phyloP scores from a whole-genome alignment of 1,284 basidiomycete species.

The Ceratobasidium papillatum region DNA sequence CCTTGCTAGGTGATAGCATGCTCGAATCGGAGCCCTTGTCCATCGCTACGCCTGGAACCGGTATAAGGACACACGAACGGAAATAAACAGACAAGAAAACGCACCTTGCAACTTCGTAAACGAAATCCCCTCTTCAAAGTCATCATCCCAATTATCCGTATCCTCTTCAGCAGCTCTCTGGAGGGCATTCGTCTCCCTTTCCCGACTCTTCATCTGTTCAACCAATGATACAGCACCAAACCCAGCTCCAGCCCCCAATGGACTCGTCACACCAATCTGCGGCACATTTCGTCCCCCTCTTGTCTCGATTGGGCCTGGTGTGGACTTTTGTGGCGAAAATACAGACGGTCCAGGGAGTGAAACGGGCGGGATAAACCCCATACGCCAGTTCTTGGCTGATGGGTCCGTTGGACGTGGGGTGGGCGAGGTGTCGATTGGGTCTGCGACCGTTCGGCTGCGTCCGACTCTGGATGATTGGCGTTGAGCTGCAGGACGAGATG shows the following conservation, averaged over 20 bases:
- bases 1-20: slow-evolving; percentile 49
- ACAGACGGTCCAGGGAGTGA: slow-evolving; percentile 30
- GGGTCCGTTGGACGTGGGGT: slow-evolving; percentile 40
- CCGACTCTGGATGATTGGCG: slow-evolving; percentile 24
- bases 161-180: slow-evolving; percentile 72
- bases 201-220: slow-evolving; percentile 47
- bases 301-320: slow-evolving; percentile 24
- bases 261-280: slow-evolving; percentile 32
- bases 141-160: slow-evolving; percentile 96
- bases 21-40: slow-evolving; percentile 43
- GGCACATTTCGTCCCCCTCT: slow-evolving; percentile 12
- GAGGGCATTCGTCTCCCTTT: slow-evolving; percentile 42
- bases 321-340: slow-evolving; percentile 16
- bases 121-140: slow-evolving; percentile 94
- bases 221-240: slow-evolving; percentile 29
- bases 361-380: slow-evolving; percentile 33
- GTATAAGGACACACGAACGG: not conserved
- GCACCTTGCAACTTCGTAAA: slow-evolving; percentile 82
- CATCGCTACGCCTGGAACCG: slow-evolving; percentile 57
- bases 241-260: slow-evolving; percentile 14
- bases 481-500: slow-evolving; percentile 39
- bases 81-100: slow-evolving; percentile 22
- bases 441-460: slow-evolving; percentile 32
- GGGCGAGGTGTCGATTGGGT: slow-evolving; percentile 42
- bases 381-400: slow-evolving; percentile 33